phyloP scores from a whole-genome alignment of 441 rosid genomes.

The Rhodomyrtus psidioides region DNA sequence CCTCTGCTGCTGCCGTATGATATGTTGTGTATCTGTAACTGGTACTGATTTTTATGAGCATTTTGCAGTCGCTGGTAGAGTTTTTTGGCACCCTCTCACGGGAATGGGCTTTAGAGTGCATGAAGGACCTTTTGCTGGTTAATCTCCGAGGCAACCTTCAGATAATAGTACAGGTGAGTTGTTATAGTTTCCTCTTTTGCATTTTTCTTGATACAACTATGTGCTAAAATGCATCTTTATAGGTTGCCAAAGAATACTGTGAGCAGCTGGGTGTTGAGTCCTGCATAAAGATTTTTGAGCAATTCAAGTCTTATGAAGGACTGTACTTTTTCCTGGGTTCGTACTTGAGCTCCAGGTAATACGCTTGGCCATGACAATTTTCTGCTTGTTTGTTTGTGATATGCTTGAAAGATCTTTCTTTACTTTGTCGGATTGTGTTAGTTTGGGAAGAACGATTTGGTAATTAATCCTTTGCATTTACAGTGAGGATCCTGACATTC shows the following conservation, averaged over 20 bases:
- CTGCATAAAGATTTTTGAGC: constrained; percentile 95
- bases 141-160: constrained; percentile 94
- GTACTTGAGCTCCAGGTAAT: constrained; percentile 89
- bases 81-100: constrained; percentile 95
- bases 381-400: background rate
- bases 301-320: constrained; percentile 97
- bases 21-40: background rate
- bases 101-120: constrained; percentile 99
- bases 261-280: constrained; percentile 95
- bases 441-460: background rate
- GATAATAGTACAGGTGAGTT: constrained; percentile 86
- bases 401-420: background rate
- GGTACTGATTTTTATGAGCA: background rate
- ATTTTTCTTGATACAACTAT: constrained; percentile 3
- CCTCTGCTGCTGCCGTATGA: background rate
- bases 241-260: constrained; percentile 92
- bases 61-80: constrained; percentile 86
- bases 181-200: constrained; percentile 2
- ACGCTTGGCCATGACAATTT: background rate
- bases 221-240: constrained; percentile 15
- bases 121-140: constrained; percentile 93
- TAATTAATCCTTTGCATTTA: background rate
- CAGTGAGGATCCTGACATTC: constrained; percentile 95
- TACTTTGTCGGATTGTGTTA: background rate
- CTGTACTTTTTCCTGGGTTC: constrained; percentile 95